These are phyloP conservation scores for Pythium brachiatum DNA, from an alignment of 352 stramenopile genomes.

Conservation along the genomic window DNA sequence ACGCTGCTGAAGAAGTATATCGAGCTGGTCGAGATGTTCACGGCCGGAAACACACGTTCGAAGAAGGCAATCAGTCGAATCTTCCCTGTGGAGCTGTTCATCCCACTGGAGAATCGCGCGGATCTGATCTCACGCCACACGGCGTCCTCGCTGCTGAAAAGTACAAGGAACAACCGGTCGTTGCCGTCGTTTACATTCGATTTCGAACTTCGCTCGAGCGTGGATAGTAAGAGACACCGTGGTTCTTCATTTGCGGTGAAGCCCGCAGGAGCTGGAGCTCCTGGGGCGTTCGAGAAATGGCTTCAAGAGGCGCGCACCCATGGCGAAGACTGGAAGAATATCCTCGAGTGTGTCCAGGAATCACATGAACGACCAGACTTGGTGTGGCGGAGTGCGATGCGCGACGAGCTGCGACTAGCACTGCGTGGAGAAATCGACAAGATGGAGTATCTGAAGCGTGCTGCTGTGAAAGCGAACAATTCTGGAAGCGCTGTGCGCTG, in stretches of 20 bases:
- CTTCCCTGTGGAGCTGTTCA: constrained; percentile 79
- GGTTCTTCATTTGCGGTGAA: constrained; percentile 23
- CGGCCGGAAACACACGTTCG: constrained; percentile 69
- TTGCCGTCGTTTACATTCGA: constrained; percentile 70
- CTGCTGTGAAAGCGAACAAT: constrained; percentile 3
- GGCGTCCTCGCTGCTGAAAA: constrained; percentile 38
- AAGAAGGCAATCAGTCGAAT: constrained; percentile 80
- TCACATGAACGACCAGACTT: constrained; percentile 69
- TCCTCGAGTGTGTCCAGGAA: constrained; percentile 52
- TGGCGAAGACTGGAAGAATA: constrained; percentile 71
- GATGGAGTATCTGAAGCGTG: constrained; percentile 36
- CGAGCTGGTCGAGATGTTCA: constrained; percentile 81
- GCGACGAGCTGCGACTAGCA: constrained; percentile 49
- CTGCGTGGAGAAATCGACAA: constrained; percentile 54
- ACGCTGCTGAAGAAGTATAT: constrained; percentile 48
- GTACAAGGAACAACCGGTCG: constrained; percentile 43
- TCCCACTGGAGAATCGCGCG: constrained; percentile 46
- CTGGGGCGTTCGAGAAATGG: constrained; percentile 58
- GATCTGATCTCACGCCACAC: constrained; percentile 66
- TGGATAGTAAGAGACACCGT: constrained; percentile 44
- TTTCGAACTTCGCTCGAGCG: constrained; percentile 45
- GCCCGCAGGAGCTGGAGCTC: background rate
- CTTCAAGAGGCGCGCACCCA: constrained; percentile 59
- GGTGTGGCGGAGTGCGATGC: constrained; percentile 73
- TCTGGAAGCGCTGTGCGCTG: constrained; percentile 40